Evolutionary conservation across 371 early-diverging fungal species (phyloP), one percentile per base, ranked within the genome.

Genomic region (Lichtheimia ramosa): DNA sequence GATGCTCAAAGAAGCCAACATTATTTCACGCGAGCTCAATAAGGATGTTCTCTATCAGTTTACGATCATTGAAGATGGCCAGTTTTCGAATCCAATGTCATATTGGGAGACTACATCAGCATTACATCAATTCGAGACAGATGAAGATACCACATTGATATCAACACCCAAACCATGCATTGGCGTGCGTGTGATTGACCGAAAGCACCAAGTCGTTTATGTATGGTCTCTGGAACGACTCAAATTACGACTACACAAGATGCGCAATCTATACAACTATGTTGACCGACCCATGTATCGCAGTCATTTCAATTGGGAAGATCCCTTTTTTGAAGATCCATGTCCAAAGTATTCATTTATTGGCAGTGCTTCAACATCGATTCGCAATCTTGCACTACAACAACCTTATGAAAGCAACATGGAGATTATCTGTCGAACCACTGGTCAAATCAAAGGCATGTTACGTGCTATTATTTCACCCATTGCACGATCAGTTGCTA

Each of bases 1-100:
- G 3, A 56, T 89, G 49, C 64, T 96, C 41, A 94, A 94, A 63
- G 92, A 94, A 64, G 95, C 92, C 61, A 96, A 94, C 59, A 81
- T 93, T 14, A 92, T 92, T 28, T 84, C 91, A 58, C 83, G 84
- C 14, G 94, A 96, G 59, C 72, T 94, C 4, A 81, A 77, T 4
- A 92, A 91, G 58, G 71, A 88, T 25, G 91, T 91, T 3, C 67
- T 87, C 0, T 96, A 92, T 65, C 94, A 94, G 66, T 89, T 94
- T 61, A 82, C 87, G 5, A 75, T 94, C 46, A 68, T 90, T 15
- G 86, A 89, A 34, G 74, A 84, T 20, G 79, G 71, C 34, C 68
- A 69, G 2, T 74, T 71, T 51, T 63, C 78, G 18, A 72, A 73
- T 28, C 74, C 84, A 0, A 46, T 62, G 7, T 90, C 93, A 0